Evolutionary conservation across 2,329 filamentous ascomycete genomes (phyloP).

Genomic region (Aspergillus pseudotamarii): DNA sequence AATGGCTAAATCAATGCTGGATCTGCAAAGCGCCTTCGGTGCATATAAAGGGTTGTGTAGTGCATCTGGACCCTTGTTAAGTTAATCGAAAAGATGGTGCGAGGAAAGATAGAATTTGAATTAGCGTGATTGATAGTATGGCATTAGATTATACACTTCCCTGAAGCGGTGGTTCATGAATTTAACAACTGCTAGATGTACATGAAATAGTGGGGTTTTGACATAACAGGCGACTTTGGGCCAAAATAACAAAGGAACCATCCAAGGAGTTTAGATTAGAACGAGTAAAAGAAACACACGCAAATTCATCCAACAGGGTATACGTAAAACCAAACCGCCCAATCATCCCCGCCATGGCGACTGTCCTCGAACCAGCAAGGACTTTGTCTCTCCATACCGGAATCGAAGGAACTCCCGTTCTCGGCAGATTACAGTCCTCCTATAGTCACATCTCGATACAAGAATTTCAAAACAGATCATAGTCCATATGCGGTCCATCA

Average conservation of each 20-base stretch:
- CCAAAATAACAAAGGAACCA: conserved; percentile 12
- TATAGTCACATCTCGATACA: conserved; percentile 5
- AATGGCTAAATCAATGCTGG: too few relatives aligned
- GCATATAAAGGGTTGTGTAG: too few relatives aligned
- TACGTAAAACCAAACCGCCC: conserved; percentile 15
- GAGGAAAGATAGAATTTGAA: neutral
- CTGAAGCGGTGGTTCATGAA: neutral
- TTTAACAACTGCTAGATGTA: conserved; percentile 1
- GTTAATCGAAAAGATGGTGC: neutral
- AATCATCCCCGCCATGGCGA: conserved; percentile 9
- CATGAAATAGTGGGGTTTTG: conserved; percentile 1
- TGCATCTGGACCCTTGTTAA: neutral
- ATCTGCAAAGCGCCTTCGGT: too few relatives aligned
- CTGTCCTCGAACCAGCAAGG: conserved; percentile 25
- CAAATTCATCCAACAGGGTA: conserved; percentile 23
- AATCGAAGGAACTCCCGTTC: conserved; percentile 10
- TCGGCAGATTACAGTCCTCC: conserved; percentile 16
- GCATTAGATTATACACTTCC: neutral
- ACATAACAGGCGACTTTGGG: neutral
- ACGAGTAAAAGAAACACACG: neutral
- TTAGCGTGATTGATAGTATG: neutral
- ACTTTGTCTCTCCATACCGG: conserved; percentile 9
- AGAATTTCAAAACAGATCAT: conserved; percentile 6
- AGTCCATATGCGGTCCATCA: neutral
- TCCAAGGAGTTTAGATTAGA: neutral